These are phyloP conservation scores for Fusarium sublunatum DNA, from an alignment of 2,329 filamentous ascomycete genomes.

Conservation along the genomic window DNA sequence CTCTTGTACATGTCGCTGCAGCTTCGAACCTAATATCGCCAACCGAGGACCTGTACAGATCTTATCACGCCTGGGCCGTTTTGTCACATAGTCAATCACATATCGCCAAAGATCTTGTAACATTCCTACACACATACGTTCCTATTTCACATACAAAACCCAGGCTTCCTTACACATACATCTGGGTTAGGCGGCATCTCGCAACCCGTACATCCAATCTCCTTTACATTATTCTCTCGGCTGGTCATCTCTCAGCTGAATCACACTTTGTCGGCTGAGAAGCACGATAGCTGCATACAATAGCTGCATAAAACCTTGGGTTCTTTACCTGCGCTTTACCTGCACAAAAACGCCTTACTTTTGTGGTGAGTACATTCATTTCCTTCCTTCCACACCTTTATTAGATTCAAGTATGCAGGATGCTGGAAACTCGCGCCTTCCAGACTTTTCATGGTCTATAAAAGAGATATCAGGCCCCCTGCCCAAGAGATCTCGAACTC, in stretches of 20 bases:
- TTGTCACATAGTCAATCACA: constrained; percentile 36
- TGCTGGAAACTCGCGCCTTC: too few relatives aligned
- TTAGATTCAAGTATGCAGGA: too few relatives aligned
- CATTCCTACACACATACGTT: constrained; percentile 39
- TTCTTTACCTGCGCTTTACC: too few relatives aligned
- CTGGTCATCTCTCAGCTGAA: not conserved
- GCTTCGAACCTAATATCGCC: constrained; percentile 20
- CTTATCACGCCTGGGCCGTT: constrained; percentile 29
- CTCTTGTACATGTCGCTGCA: constrained; percentile 30
- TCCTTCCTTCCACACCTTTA: too few relatives aligned
- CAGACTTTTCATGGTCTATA: not conserved
- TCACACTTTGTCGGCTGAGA: too few relatives aligned
- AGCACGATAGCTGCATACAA: too few relatives aligned
- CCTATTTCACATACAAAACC: constrained; percentile 37
- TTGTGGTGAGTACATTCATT: too few relatives aligned
- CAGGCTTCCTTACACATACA: constrained; percentile 22
- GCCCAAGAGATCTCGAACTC: not conserved
- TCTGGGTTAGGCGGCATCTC: constrained; percentile 5
- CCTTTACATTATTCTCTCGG: not conserved
- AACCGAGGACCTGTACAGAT: constrained; percentile 34
- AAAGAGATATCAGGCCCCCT: constrained; percentile 6
- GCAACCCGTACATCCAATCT: not conserved
- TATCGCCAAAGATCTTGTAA: constrained; percentile 38
- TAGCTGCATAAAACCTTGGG: too few relatives aligned
- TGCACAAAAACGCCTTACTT: too few relatives aligned